Percentiles rank a stretch among this genome's conserved stretches.
phyloP scores from a whole-genome alignment of 2,329 filamentous ascomycete species.

The Arthrobotrys entomopaga region DNA sequence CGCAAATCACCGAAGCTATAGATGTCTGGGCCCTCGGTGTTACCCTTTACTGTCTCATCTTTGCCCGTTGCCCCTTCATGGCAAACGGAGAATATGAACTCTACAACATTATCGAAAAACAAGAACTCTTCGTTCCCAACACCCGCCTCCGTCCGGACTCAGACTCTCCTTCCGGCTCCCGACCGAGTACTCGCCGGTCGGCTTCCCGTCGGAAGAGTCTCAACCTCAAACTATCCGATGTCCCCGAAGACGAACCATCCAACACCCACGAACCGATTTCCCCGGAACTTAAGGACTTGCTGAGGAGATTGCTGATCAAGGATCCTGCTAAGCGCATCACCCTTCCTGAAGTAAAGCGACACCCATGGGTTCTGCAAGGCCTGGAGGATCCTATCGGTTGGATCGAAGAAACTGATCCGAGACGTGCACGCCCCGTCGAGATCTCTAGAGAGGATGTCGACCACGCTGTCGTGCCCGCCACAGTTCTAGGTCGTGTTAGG shows the following conservation, averaged over 20 bases:
- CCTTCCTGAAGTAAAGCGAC: conserved; percentile 89
- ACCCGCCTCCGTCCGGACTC: conserved; percentile 76
- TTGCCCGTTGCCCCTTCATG: conserved; percentile 90
- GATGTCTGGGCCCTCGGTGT: conserved; percentile 98
- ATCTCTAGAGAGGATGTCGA: conserved; percentile 92
- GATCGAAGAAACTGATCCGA: conserved; percentile 94
- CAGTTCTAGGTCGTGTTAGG: conserved; percentile 83
- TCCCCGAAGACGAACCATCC: conserved; percentile 49
- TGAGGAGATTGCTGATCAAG: conserved; percentile 83
- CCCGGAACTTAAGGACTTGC: conserved; percentile 79
- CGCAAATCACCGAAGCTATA: conserved; percentile 87
- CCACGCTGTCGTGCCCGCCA: conserved; percentile 87
- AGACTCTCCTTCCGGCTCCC: conserved; percentile 44
- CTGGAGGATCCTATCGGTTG: conserved; percentile 79
- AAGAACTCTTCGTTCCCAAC: conserved; percentile 88
- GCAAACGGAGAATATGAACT: conserved; percentile 91
- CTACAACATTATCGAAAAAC: conserved; percentile 89
- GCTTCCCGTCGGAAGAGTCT: conserved; percentile 61
- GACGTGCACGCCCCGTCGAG: conserved; percentile 82
- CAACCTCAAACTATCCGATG: conserved; percentile 48
- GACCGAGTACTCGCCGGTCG: conserved; percentile 63
- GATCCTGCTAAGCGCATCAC: conserved; percentile 89
- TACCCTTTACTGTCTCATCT: conserved; percentile 94
- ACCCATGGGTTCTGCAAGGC: conserved; percentile 87
- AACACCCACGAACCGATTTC: conserved; percentile 82